Evolutionary conservation across 306 rosid species (phyloP), one percentile per base, ranked within the genome.

Genomic region (Glycine tomentella): DNA sequence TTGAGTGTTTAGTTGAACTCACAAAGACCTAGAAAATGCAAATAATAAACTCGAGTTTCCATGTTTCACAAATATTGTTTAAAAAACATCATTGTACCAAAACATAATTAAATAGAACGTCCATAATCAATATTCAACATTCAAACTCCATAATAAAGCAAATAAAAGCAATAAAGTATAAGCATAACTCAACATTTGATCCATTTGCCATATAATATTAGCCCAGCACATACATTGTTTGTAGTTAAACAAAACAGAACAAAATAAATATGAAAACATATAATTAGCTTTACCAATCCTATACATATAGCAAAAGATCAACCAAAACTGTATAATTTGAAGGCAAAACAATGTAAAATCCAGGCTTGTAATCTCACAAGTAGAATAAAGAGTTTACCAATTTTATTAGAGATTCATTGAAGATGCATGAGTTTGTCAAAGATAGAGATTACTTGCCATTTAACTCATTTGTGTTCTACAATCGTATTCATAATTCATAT

Each of bases 61-160:
- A 31, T 33, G 45, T 33, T 62, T 4, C 67, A 33, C 11, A 25
- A 31, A 62, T 11, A 62, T 33, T 62, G 16, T 33, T 34, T 63
- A 34, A 63, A 34, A 64, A 64, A 36, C 36, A 63, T 38, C 69
- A 63, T 59, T 31, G 42, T 34, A 13, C 62, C 62, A n/a, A 62
- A 56, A 16, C 31, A 56, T 56, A 56, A 7, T 15, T 7, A 56
- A 15, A 56, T 56, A 56, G 62, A 8, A 56, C 8, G 17, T 7
- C 33, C 62, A 56, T 56, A 16, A 56, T 56, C 16, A 55, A 55
- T 6, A 16, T 56, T 56, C 31, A 16, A 6, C 31, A 56, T 16
- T 7, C 62, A 56, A 15, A 56, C 62, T 56, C 62, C 62, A 16
- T 16, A 56, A 56, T 56, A 56, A 56, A 56, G 62, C 10, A 56